A percentile compares a stretch with the other conserved stretches of the same genome.
Conservation (phyloP, 1,284 basidiomycete species). For the Thecaphora thlaspeos region DNA sequence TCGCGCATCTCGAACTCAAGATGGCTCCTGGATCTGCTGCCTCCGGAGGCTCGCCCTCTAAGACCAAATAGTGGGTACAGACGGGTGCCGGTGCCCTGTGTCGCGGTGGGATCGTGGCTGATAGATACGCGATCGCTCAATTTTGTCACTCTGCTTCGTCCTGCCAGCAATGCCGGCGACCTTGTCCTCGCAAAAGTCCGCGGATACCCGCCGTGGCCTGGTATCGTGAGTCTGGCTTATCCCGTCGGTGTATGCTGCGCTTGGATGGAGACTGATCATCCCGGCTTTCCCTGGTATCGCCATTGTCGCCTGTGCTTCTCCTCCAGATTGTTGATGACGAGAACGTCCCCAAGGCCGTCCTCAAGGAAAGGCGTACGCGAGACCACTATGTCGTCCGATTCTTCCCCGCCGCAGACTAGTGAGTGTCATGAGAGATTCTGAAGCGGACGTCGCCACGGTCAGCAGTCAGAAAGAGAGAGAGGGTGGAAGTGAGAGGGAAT, state of each 20-base stretch:
- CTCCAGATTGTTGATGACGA: slow-evolving; percentile 73
- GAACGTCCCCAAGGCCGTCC: slow-evolving; percentile 65
- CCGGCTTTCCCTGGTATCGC: not conserved
- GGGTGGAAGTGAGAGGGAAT: no score
- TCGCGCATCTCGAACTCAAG: not conserved
- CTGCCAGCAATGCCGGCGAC: slow-evolving; percentile 63
- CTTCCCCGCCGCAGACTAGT: slow-evolving; percentile 91
- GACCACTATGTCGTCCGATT: slow-evolving; percentile 77
- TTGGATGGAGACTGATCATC: not conserved
- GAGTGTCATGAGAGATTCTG: no score
- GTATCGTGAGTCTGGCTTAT: slow-evolving; percentile 66
- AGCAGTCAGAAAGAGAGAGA: no score
- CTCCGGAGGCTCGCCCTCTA: slow-evolving; percentile 7
- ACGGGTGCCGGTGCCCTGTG: no score
- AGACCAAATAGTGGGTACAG: slow-evolving; percentile 28
- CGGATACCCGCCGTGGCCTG: slow-evolving; percentile 91
- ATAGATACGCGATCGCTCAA: no score
- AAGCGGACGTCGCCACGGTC: no score
- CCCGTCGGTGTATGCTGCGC: no score
- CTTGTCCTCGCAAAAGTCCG: slow-evolving; percentile 88
- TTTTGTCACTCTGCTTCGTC: not conserved
- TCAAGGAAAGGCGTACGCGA: slow-evolving; percentile 72
- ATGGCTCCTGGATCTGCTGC: not conserved
- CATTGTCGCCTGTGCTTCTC: not conserved
- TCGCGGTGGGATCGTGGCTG: no score